Evolutionary conservation across 2,329 filamentous ascomycete species (phyloP), one percentile per base, ranked within the genome.

Genomic region (Leptodontidium sp.): DNA sequence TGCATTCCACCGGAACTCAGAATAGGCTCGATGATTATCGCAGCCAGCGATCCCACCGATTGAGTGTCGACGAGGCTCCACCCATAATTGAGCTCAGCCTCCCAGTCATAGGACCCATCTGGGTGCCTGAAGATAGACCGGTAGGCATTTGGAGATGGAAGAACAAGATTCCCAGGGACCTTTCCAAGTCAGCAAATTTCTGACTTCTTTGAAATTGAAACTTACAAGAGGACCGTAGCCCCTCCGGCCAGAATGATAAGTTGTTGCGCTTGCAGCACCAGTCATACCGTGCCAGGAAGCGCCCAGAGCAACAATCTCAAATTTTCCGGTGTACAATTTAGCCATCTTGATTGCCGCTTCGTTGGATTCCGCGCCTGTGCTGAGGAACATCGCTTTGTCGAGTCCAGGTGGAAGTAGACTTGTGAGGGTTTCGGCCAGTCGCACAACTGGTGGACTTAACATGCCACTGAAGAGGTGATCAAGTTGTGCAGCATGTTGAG

Each of bases 331-430:
- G 73, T 85, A 89, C 11, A 82, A 78, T 72, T 91, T 91, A 3
- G 89, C 88, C 72, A 91, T 82, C 67, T 88, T 87, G 67, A 91
- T 88, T 1, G 89, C 89, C 2, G 87, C 87, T 71, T 91, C 88
- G 69, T 84, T 87, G 55, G 81, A 84, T 75, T 90, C 87, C 2
- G 82, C 83, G 1, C 87, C 87, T 0, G 87, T 90, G 62, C 81
- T 86, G 11, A 88, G 80, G 70, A 90, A 89, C 74, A 88, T 84
- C 0, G 86, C 82, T 69, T 86, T 85, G 68, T 86, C 83, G 0
- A 90, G 78, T 0, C 80, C 82, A 0, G 76, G 73, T 0, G 87
- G 87, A 2, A 88, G 80, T 1, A 85, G 75, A 0, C 77, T 76
- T 17, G 82, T 84, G 4, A 90, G 79, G 1, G 83, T 81, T 71